Conservation (phyloP, 1,284 basidiomycete species). For the Malassezia restricta region DNA sequence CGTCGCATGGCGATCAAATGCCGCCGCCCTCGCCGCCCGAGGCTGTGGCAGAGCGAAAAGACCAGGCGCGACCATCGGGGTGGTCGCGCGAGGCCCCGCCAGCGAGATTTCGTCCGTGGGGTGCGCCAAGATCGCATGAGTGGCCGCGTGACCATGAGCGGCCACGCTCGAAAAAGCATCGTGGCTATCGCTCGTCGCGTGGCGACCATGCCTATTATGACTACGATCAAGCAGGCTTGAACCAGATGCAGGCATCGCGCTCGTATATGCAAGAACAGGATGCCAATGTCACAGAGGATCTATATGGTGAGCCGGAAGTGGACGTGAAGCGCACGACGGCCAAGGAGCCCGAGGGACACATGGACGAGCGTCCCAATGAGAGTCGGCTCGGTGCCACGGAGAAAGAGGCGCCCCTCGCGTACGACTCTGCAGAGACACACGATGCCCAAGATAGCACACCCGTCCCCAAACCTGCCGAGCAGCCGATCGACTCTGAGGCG, state of each 20-base stretch:
- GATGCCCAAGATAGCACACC: neutral
- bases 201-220: slow-evolving; percentile 8
- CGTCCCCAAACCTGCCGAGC: neutral
- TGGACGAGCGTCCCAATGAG: neutral
- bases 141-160: neutral
- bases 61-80: too few species aligned
- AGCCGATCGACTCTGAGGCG: neutral
- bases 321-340: neutral
- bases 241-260: neutral
- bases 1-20: neutral
- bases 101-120: neutral
- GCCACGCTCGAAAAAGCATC: neutral
- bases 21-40: neutral
- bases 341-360: too few species aligned
- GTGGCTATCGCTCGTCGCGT: neutral
- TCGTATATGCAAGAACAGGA: neutral
- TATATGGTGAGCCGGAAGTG: slow-evolving; percentile 2
- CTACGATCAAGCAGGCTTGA: slow-evolving; percentile 7
- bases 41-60: too few species aligned
- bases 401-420: neutral
- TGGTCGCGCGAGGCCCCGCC: neutral
- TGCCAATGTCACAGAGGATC: neutral
- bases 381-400: neutral
- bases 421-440: neutral
- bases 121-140: too few species aligned